A percentile compares a stretch with the other conserved stretches of the same genome.
Conservation (phyloP, 306 rosid genomes). For the Styphnolobium japonicum region DNA sequence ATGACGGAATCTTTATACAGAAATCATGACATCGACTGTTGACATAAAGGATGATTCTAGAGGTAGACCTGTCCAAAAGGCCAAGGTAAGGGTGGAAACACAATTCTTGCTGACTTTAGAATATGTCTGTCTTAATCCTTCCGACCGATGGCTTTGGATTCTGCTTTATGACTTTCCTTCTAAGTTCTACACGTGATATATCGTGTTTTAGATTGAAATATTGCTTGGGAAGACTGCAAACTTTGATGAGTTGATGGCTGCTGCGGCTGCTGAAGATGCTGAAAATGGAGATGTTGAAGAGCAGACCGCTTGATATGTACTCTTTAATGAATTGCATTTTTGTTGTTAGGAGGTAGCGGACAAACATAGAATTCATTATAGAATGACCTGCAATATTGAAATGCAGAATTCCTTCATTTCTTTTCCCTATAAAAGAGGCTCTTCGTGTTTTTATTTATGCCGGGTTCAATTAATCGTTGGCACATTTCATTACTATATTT, state of each 20-base stretch:
- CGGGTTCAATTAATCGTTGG: not conserved
- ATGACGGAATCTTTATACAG: conserved; percentile 32
- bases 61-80: conserved; percentile 74
- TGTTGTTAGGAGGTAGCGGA: conserved; percentile 20
- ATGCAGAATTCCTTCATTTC: conserved; percentile 22
- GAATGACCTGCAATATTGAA: conserved; percentile 18
- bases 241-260: conserved; percentile 78
- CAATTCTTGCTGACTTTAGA: not conserved
- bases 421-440: conserved; percentile 22
- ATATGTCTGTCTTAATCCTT: not conserved
- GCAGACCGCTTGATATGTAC: conserved; percentile 35
- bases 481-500: not conserved
- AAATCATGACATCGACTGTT: conserved; percentile 64
- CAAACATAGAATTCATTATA: conserved; percentile 15
- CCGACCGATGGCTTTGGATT: not conserved
- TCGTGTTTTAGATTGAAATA: conserved; percentile 59
- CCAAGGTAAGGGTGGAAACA: conserved; percentile 48
- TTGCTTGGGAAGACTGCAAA: conserved; percentile 66
- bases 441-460: not conserved
- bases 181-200: not conserved
- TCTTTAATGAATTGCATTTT: conserved; percentile 16
- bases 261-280: conserved; percentile 51
- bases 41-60: conserved; percentile 69
- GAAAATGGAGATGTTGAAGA: conserved; percentile 55
- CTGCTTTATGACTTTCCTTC: not conserved